Evolutionary conservation across 2,329 filamentous ascomycete species (phyloP).

Genomic region (Penicillium sp.): DNA sequence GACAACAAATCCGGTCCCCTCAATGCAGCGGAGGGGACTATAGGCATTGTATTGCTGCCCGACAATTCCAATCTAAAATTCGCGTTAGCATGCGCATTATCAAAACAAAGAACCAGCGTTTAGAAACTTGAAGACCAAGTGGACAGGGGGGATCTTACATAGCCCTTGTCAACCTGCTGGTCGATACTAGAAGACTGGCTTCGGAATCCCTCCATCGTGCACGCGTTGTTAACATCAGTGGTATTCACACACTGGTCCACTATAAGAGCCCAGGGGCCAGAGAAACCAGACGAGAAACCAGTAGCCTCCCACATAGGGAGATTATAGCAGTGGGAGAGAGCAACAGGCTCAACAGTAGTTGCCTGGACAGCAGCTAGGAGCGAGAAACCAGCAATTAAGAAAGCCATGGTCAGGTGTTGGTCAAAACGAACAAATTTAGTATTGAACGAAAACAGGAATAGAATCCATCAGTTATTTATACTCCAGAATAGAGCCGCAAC

Average conservation of each 20-base stretch:
- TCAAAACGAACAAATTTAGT: too few relatives aligned
- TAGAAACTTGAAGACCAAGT: neutral
- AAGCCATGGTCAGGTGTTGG: too few relatives aligned
- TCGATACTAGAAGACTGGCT: conserved; percentile 2
- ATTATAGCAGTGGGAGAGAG: too few relatives aligned
- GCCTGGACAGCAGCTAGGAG: too few relatives aligned
- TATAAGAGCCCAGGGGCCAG: conserved; percentile 5
- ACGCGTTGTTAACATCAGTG: neutral
- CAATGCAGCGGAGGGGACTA: conserved; percentile 6
- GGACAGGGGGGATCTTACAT: neutral
- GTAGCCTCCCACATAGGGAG: too few relatives aligned
- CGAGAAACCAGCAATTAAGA: too few relatives aligned
- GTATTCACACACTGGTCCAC: conserved; percentile 9
- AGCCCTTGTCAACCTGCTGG: conserved; percentile 4
- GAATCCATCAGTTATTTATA: too few relatives aligned
- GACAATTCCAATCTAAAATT: conserved; percentile 6
- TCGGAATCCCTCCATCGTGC: conserved; percentile 9
- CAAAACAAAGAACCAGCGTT: neutral
- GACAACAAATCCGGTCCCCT: neutral
- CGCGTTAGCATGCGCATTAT: neutral
- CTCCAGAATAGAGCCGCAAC: too few relatives aligned
- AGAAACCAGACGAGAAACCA: neutral
- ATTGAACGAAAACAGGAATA: too few relatives aligned
- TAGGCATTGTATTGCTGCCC: conserved; percentile 2
- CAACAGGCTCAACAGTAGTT: too few relatives aligned